phyloP scores from a whole-genome alignment of 2,329 filamentous ascomycete species.

The Diaporthe capsici region DNA sequence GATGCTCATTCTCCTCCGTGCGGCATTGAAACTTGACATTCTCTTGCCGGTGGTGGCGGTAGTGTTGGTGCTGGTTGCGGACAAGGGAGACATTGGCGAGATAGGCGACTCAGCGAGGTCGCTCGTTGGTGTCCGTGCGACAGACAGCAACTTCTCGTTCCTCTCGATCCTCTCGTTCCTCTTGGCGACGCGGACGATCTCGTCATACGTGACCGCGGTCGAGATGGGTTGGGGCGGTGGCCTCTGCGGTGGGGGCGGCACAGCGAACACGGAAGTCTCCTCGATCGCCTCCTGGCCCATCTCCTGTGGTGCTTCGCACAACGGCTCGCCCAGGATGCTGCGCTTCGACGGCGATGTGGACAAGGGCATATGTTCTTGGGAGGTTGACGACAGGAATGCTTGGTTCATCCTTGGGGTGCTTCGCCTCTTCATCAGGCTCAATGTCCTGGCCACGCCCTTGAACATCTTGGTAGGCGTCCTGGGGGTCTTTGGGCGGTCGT shows the following conservation, averaged over 20 bases:
- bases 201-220: constrained; percentile 60
- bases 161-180: constrained; percentile 51
- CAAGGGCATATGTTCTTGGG: constrained; percentile 52
- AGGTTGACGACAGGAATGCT: constrained; percentile 49
- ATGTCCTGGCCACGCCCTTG: constrained; percentile 62
- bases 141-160: constrained; percentile 29
- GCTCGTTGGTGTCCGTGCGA: constrained; percentile 14
- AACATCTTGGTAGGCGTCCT: constrained; percentile 64
- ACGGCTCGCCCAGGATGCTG: constrained; percentile 44
- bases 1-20: constrained; percentile 40
- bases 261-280: constrained; percentile 46
- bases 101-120: constrained; percentile 37
- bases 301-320: constrained; percentile 41
- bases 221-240: constrained; percentile 46
- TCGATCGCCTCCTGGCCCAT: constrained; percentile 1
- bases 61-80: constrained; percentile 32
- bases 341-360: constrained; percentile 48
- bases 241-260: constrained; percentile 49
- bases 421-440: constrained; percentile 69
- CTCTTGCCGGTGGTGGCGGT: constrained; percentile 37
- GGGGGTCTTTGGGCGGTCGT: constrained; percentile 54
- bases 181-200: constrained; percentile 61
- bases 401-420: constrained; percentile 64
- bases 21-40: constrained; percentile 37
- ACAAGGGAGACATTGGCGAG: constrained; percentile 38